phyloP scores from a whole-genome alignment of 768 basidiomycete species.

The Pisolithus orientalis region DNA sequence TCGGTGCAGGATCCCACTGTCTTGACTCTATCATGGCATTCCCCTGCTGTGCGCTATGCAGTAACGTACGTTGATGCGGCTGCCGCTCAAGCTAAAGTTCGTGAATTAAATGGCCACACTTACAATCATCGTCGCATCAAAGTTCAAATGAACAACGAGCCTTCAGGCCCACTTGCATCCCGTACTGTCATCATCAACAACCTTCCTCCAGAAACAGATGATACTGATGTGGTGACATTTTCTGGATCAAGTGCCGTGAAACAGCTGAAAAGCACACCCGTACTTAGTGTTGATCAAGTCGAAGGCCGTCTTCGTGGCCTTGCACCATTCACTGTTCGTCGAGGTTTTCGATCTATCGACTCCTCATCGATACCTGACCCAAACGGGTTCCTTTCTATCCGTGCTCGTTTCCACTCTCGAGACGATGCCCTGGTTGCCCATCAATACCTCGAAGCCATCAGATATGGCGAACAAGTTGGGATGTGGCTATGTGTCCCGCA shows the following conservation, averaged over 20 bases:
- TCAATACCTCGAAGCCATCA: constrained; percentile 28
- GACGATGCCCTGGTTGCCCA: constrained; percentile 40
- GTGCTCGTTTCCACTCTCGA: constrained; percentile 43
- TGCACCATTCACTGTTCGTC: constrained; percentile 14
- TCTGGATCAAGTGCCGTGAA: constrained; percentile 23
- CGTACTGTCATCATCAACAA: constrained; percentile 8
- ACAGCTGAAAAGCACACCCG: constrained; percentile 20
- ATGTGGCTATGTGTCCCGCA: constrained; percentile 40
- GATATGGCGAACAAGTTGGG: constrained; percentile 24
- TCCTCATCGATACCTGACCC: constrained; percentile 10
- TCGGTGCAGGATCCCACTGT: not conserved
- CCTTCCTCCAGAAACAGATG: not conserved
- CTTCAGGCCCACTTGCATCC: constrained; percentile 27
- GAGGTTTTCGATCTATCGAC: constrained; percentile 10
- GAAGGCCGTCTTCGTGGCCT: constrained; percentile 18
- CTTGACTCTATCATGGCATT: not conserved
- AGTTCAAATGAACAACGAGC: constrained; percentile 38
- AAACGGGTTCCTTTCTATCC: constrained; percentile 31
- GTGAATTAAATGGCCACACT: not conserved
- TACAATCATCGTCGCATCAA: constrained; percentile 27
- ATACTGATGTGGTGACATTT: constrained; percentile 23
- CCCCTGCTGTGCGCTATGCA: not conserved
- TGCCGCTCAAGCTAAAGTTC: not conserved
- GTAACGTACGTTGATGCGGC: not conserved
- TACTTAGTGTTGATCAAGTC: constrained; percentile 14